phyloP scores from a whole-genome alignment of 148 eudicot species.

The Spergularia bocconei region DNA sequence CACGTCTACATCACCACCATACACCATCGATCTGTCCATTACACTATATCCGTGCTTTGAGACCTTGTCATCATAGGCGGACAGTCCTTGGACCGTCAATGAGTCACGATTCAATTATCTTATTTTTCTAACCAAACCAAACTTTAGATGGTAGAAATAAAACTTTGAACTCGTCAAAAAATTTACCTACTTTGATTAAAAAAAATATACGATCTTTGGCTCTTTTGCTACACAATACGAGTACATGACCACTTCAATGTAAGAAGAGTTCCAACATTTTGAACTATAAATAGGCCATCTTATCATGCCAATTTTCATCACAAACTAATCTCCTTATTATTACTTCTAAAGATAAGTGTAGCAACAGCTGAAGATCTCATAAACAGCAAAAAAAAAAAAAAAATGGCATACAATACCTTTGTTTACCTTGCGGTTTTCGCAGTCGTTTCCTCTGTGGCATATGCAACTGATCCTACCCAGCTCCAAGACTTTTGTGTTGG shows the following conservation, averaged over 20 bases:
- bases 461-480: slow-evolving; percentile 28
- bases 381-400: slow-evolving; percentile 15
- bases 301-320: slow-evolving; percentile 5
- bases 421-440: slow-evolving; percentile 3
- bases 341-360: neutral
- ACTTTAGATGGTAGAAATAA: neutral
- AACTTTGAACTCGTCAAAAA: too few relatives aligned
- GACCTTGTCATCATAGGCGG: too few relatives aligned
- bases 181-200: neutral
- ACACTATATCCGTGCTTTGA: too few relatives aligned
- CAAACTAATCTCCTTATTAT: too few relatives aligned
- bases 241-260: slow-evolving; percentile 1
- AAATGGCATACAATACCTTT: slow-evolving; percentile 12
- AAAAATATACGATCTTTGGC: too few relatives aligned
- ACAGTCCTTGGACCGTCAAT: too few relatives aligned
- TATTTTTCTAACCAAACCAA: too few relatives aligned
- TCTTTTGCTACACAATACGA: too few relatives aligned
- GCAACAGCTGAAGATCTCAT: neutral
- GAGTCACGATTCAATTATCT: too few relatives aligned
- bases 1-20: too few relatives aligned
- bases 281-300: slow-evolving; percentile 11
- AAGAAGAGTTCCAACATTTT: neutral
- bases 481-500: slow-evolving; percentile 28
- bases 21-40: too few relatives aligned
- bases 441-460: slow-evolving; percentile 16